A percentile compares a stretch with the other conserved stretches of the same genome.
phyloP scores from a whole-genome alignment of 148 eudicot species.

The Heliosperma pusillum region DNA sequence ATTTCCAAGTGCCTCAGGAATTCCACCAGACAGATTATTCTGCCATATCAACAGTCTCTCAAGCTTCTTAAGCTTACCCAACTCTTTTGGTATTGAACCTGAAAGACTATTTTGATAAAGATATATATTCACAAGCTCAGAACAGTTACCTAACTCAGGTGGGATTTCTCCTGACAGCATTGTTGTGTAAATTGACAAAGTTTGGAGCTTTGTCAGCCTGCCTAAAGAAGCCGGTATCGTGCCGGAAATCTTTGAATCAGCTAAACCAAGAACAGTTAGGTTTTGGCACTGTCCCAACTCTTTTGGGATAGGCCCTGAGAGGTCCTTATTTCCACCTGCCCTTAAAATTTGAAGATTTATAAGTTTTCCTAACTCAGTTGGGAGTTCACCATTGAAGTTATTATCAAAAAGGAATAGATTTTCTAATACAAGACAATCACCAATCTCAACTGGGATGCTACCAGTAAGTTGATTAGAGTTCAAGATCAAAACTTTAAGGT shows the following conservation, averaged over 20 bases:
- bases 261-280: conserved; percentile 65
- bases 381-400: conserved; percentile 52
- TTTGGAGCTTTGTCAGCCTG: conserved; percentile 50
- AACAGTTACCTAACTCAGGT: conserved; percentile 65
- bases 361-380: conserved; percentile 52
- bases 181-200: conserved; percentile 67
- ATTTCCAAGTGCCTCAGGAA: conserved; percentile 69
- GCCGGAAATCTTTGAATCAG: conserved; percentile 74
- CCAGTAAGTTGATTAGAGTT: conserved; percentile 79
- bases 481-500: conserved; percentile 49
- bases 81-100: conserved; percentile 60
- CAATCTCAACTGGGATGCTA: conserved; percentile 58
- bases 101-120: conserved; percentile 79
- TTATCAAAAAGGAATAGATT: conserved; percentile 60
- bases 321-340: conserved; percentile 70
- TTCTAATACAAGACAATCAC: conserved; percentile 45
- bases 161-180: conserved; percentile 84
- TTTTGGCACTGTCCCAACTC: conserved; percentile 62
- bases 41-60: conserved; percentile 75
- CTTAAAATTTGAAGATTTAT: conserved; percentile 44
- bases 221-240: conserved; percentile 60
- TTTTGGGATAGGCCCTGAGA: conserved; percentile 58
- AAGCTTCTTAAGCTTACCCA: conserved; percentile 68
- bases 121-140: conserved; percentile 62
- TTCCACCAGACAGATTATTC: conserved; percentile 65